Conservation (phyloP, 164 flowering plant species). For the Piper betle region DNA sequence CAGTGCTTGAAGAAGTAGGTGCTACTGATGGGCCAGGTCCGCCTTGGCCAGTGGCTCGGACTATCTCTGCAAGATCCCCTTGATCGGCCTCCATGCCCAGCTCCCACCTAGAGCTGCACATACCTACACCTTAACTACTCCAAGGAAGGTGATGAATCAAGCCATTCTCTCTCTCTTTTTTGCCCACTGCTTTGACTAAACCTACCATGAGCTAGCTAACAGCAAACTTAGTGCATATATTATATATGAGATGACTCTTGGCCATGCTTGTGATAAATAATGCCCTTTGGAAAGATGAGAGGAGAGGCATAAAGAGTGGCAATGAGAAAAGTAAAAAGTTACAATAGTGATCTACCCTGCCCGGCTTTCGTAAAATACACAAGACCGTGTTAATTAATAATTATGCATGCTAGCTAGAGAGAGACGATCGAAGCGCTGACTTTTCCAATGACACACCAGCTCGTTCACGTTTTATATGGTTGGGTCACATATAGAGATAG, state of each 20-base stretch:
- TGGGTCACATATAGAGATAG: constrained; percentile 13
- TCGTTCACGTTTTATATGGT: constrained; percentile 18
- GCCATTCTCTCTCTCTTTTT: too few relatives aligned
- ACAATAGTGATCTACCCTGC: too few relatives aligned
- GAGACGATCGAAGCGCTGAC: constrained; percentile 37
- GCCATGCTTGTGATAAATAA: neutral
- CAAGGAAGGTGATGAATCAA: neutral
- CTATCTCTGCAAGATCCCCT: constrained; percentile 71
- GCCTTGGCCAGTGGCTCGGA: constrained; percentile 34
- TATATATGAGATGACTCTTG: neutral
- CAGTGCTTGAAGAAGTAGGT: neutral
- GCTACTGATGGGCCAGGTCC: neutral
- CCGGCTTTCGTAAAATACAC: too few relatives aligned
- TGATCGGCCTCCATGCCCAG: constrained; percentile 47
- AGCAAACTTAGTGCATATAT: constrained; percentile 5
- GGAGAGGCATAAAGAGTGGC: neutral
- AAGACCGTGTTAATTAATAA: too few relatives aligned
- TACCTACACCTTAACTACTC: constrained; percentile 6
- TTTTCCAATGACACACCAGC: constrained; percentile 25
- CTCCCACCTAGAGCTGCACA: constrained; percentile 20
- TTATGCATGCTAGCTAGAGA: too few relatives aligned
- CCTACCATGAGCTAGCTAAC: constrained; percentile 10
- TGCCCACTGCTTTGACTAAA: constrained; percentile 2
- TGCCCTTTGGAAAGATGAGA: too few relatives aligned
- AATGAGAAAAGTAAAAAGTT: too few relatives aligned